Conservation (phyloP, 73 alveolate species). For the Paramecium bursaria region DNA sequence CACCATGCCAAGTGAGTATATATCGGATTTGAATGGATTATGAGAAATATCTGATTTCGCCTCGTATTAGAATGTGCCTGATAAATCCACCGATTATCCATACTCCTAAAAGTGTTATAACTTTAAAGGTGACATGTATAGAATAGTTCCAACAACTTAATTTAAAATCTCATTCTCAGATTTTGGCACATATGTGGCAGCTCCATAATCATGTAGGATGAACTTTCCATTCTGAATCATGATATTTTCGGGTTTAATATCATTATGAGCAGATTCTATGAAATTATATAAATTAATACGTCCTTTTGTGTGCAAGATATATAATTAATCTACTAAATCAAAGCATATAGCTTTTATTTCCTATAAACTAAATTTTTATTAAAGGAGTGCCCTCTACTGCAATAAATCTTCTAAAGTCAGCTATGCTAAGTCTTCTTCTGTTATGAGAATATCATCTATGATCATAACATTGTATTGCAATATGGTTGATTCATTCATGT, state of each 20-base stretch:
- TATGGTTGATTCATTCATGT: too few species aligned
- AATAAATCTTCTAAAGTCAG: conserved; percentile 44
- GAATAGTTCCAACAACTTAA: conserved; percentile 33
- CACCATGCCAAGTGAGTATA: conserved; percentile 36
- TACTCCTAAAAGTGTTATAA: not conserved
- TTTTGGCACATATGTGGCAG: conserved; percentile 7
- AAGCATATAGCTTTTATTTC: not conserved
- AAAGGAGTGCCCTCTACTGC: not conserved
- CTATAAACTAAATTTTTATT: not conserved
- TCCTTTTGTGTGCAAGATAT: conserved; percentile 12
- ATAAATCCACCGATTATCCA: too few species aligned
- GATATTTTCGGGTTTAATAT: conserved; percentile 54
- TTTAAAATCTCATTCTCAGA: conserved; percentile 6
- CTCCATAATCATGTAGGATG: conserved; percentile 54
- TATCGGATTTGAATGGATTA: conserved; percentile 63
- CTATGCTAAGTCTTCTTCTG: conserved; percentile 38
- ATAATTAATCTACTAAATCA: conserved; percentile 15
- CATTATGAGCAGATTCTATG: conserved; percentile 57
- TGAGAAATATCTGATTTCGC: conserved; percentile 19
- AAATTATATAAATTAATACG: not conserved
- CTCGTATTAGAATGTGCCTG: too few species aligned
- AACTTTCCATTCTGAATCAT: conserved; percentile 27
- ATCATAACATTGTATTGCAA: too few species aligned
- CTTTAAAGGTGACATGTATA: conserved; percentile 40
- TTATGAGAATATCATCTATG: conserved; percentile 35